Evolutionary conservation across 169 alveolate genomes (phyloP).

Genomic region (Plasmodium blacklocki): DNA sequence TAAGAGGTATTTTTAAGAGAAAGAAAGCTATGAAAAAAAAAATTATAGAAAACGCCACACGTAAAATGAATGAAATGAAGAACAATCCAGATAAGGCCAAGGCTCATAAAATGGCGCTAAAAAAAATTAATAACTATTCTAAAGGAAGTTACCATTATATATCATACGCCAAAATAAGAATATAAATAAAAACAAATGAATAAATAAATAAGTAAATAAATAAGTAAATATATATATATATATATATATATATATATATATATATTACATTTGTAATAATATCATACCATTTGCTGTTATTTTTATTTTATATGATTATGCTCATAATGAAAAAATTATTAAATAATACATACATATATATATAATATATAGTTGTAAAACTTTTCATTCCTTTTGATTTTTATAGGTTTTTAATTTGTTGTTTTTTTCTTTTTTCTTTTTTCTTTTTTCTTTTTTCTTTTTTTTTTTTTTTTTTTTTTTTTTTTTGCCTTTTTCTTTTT

Average conservation of each 20-base stretch:
- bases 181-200: constrained; percentile 1
- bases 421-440: neutral
- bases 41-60: constrained; percentile 60
- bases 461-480: neutral
- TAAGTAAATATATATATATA: neutral
- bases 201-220: neutral
- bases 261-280: neutral
- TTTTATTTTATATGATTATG: no score
- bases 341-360: no score
- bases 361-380: no score
- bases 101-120: constrained; percentile 37
- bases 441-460: neutral
- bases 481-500: neutral
- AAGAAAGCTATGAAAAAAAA: constrained; percentile 72
- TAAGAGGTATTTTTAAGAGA: constrained; percentile 78
- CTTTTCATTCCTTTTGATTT: neutral
- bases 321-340: no score
- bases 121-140: constrained; percentile 8
- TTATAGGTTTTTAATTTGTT: neutral
- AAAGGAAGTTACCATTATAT: constrained; percentile 45
- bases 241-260: neutral
- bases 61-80: constrained; percentile 48
- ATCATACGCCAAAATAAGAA: constrained; percentile 42
- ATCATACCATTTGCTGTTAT: no score
- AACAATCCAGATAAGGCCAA: constrained; percentile 32